These are phyloP conservation scores for Echites panduratus DNA, from an alignment of 257 asterid species.

Conservation along the genomic window DNA sequence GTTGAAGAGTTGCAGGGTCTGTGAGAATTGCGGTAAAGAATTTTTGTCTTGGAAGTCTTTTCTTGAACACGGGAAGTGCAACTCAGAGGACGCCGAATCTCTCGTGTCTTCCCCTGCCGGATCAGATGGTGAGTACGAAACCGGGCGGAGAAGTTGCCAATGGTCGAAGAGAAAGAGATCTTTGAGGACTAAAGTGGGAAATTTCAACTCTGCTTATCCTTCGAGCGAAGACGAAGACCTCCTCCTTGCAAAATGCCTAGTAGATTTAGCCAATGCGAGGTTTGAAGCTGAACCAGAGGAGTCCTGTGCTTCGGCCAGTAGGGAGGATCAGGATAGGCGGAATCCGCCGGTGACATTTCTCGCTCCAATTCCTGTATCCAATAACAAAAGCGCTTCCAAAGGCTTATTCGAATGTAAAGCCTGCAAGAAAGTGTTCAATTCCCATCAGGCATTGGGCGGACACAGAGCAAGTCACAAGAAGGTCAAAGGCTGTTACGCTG, in stretches of 20 bases:
- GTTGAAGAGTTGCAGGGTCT: slow-evolving; percentile 57
- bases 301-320: slow-evolving; percentile 68
- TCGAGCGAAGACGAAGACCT: slow-evolving; percentile 69
- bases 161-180: slow-evolving; percentile 84
- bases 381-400: slow-evolving; percentile 35
- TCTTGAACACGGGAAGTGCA: slow-evolving; percentile 89
- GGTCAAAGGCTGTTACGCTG: slow-evolving; percentile 85
- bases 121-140: slow-evolving; percentile 45
- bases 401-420: slow-evolving; percentile 88
- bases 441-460: slow-evolving; percentile 94
- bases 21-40: slow-evolving; percentile 92
- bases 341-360: slow-evolving; percentile 27
- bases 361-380: background rate
- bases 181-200: slow-evolving; percentile 53
- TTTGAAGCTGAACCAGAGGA: slow-evolving; percentile 65
- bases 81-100: slow-evolving; percentile 69
- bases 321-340: slow-evolving; percentile 58
- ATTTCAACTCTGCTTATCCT: slow-evolving; percentile 26
- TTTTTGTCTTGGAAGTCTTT: slow-evolving; percentile 86
- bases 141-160: slow-evolving; percentile 30
- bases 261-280: slow-evolving; percentile 59
- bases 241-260: slow-evolving; percentile 65
- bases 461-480: slow-evolving; percentile 93
- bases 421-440: slow-evolving; percentile 85
- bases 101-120: slow-evolving; percentile 52